Evolutionary conservation across 1,284 basidiomycete genomes (phyloP), one percentile per base, ranked within the genome.

Genomic region (Taiwanofungus camphoratus): DNA sequence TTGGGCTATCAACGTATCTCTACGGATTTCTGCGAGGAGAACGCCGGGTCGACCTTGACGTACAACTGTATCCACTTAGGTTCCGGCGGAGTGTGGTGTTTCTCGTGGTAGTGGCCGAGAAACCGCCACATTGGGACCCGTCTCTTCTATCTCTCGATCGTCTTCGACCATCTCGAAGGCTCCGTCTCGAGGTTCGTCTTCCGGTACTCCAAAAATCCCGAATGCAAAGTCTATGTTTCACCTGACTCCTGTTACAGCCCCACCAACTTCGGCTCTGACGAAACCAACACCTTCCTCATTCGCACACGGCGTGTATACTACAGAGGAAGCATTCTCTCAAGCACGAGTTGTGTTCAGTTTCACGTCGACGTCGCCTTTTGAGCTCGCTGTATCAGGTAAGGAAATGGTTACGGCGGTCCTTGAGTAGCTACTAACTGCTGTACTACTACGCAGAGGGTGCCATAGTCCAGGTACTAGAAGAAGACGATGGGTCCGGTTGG

Each of bases 401-500:
- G 32, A 19, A 24, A 27, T 24, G 37, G 26, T 8, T 27, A 27
- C 8, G 7, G 8, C 26, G 8, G 26, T 13, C 13, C 13, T 13
- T 13, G 13, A 27, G 26, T 8, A 7, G 26, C 26, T 13, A 13
- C 26, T 27, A 8, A 27, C 52, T 53, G 48, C 53, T 48, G 40
- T 33, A 44, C 45, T 29, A 9, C 26, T 29, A 32, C 31, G 21
- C 58, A 84, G 88, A 85, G 62, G 82, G 78, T 24, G 57, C 62
- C 27, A 59, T 52, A 1, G 82, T 91, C 12, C 67, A 68, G 47
- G 68, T 92, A 19, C 52, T 87, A 2, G 85, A 88, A 54, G 71
- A 77, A 44, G 87, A 91, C 53, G 88, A 91, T 55, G 87, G 82
- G 4, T 86, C 85, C 11, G 88, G 88, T 3, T 91, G 88, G 88